Percentiles rank a stretch among this genome's conserved stretches.
phyloP scores from a whole-genome alignment of 352 stramenopile species.

The Globisporangium iwayamae region DNA sequence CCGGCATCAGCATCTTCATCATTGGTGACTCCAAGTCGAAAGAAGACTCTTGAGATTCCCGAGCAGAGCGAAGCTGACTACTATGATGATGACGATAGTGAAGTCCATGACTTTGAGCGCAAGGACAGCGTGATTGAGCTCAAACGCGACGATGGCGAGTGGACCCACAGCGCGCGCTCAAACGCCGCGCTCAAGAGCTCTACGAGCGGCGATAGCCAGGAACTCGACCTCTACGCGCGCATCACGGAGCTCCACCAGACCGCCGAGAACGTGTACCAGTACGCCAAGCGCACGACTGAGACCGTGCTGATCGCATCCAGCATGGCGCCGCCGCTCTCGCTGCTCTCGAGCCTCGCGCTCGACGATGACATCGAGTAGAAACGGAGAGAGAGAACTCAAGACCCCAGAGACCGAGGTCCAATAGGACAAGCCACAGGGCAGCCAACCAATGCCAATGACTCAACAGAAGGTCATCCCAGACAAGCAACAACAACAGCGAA shows the following conservation, averaged over 20 bases:
- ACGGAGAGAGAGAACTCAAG: background rate
- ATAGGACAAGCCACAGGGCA: background rate
- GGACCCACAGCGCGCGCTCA: constrained; percentile 1
- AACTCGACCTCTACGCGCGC: constrained; percentile 11
- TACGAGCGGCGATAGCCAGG: background rate
- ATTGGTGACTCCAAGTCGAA: constrained; percentile 1
- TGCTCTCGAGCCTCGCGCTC: constrained; percentile 2
- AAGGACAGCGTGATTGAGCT: constrained; percentile 13
- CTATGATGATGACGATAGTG: background rate
- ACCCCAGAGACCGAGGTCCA: background rate
- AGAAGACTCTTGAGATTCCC: constrained; percentile 5
- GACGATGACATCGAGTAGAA: constrained; percentile 4
- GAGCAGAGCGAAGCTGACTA: background rate
- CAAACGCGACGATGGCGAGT: constrained; percentile 12
- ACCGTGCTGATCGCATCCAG: constrained; percentile 7
- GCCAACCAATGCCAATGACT: background rate
- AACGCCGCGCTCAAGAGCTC: no score
- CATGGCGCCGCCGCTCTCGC: background rate
- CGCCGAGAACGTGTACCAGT: constrained; percentile 19
- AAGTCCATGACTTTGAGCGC: background rate
- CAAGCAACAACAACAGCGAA: background rate
- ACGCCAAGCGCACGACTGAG: constrained; percentile 12
- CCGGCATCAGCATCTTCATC: background rate
- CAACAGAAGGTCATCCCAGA: background rate
- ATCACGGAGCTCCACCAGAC: constrained; percentile 15